Conservation (phyloP, 106 monocot species). For the Dioscorea dumetorum region DNA sequence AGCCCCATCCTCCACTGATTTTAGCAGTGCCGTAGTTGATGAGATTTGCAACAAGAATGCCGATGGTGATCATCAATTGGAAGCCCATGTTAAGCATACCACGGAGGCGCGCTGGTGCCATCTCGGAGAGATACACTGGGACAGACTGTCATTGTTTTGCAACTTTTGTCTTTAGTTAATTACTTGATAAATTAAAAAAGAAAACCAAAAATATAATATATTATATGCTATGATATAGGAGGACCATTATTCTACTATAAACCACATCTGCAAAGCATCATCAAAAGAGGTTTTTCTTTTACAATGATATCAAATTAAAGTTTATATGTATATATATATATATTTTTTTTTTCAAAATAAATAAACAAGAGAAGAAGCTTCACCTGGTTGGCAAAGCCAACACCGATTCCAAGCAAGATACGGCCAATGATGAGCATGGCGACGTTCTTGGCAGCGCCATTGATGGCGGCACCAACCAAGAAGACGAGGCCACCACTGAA, state of each 20-base stretch:
- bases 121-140: conserved; percentile 74
- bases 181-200: too few relatives aligned
- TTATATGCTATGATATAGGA: not conserved
- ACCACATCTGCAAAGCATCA: too few relatives aligned
- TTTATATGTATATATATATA: not conserved
- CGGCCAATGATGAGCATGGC: conserved; percentile 82
- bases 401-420: conserved; percentile 75
- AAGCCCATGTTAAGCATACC: conserved; percentile 72
- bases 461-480: conserved; percentile 53
- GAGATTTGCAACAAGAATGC: conserved; percentile 58
- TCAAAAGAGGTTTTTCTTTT: too few relatives aligned
- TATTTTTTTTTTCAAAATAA: too few relatives aligned
- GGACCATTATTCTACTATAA: not conserved
- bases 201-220: too few relatives aligned
- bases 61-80: conserved; percentile 74
- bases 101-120: conserved; percentile 53
- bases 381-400: conserved; percentile 86
- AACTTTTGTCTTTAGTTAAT: too few relatives aligned
- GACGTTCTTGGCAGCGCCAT: conserved; percentile 52
- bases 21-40: conserved; percentile 61
- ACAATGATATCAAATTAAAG: too few relatives aligned
- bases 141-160: conserved; percentile 32
- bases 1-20: conserved; percentile 61
- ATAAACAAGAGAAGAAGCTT: too few relatives aligned
- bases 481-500: conserved; percentile 58